phyloP scores from a whole-genome alignment of 2,329 filamentous ascomycete species.

The Diplodia intermedia region DNA sequence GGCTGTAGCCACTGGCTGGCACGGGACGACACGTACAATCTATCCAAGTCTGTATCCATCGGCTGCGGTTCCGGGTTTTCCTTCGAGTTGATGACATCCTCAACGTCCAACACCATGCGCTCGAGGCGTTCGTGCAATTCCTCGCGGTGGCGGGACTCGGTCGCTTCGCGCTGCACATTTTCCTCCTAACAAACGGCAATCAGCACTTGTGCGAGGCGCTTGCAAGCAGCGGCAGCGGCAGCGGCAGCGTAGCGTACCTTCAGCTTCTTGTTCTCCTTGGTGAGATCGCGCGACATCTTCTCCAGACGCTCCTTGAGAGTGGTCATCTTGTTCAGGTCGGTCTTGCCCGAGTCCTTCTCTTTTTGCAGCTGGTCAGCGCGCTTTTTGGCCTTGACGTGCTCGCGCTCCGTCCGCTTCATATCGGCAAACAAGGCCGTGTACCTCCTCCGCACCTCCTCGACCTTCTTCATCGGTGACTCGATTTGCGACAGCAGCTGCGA shows the following conservation, averaged over 20 bases:
- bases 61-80: constrained; percentile 71
- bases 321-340: constrained; percentile 87
- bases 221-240: too few species aligned
- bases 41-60: constrained; percentile 88
- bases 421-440: constrained; percentile 91
- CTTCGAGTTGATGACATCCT: constrained; percentile 86
- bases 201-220: constrained; percentile 29
- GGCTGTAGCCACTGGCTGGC: constrained; percentile 38
- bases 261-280: constrained; percentile 96
- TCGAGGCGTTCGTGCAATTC: constrained; percentile 87
- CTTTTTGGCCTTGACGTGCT: constrained; percentile 95
- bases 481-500: constrained; percentile 83
- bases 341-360: constrained; percentile 88
- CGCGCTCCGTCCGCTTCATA: constrained; percentile 94
- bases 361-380: constrained; percentile 93
- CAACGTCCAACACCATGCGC: constrained; percentile 79
- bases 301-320: constrained; percentile 95
- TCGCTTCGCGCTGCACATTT: constrained; percentile 83
- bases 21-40: constrained; percentile 67
- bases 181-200: constrained; percentile 68
- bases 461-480: constrained; percentile 89
- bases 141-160: constrained; percentile 79
- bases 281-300: constrained; percentile 91
- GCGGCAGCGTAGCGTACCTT: constrained; percentile 68
- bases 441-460: constrained; percentile 87